Evolutionary conservation across 2,329 filamentous ascomycete genomes (phyloP).

Genomic region (Colletotrichum nymphaeae): DNA sequence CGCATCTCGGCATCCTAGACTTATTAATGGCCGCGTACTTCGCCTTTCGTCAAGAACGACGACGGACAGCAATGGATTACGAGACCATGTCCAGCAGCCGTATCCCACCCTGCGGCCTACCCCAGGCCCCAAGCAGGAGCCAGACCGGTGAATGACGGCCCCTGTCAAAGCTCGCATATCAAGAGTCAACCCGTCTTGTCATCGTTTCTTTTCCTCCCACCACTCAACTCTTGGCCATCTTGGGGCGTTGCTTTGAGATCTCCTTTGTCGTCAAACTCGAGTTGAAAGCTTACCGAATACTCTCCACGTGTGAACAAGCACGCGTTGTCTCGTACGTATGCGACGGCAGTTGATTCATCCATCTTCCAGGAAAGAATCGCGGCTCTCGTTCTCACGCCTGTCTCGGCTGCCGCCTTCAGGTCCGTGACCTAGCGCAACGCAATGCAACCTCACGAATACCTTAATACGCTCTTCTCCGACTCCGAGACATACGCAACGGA

Average conservation of each 20-base stretch:
- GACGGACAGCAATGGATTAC: neutral
- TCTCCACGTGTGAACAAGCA: neutral
- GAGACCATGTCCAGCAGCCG: neutral
- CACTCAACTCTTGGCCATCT: neutral
- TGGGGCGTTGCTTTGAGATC: neutral
- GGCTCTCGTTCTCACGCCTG: conserved; percentile 7
- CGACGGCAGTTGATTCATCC: neutral
- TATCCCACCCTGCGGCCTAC: neutral
- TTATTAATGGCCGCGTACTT: neutral
- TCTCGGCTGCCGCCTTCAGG: conserved; percentile 7
- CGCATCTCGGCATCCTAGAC: neutral
- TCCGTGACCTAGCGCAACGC: neutral
- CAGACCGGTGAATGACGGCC: neutral
- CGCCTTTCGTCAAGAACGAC: neutral
- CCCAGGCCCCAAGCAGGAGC: neutral
- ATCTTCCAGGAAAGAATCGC: neutral
- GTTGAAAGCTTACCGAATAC: neutral
- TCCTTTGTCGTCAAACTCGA: neutral
- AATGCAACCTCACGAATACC: conserved; percentile 1
- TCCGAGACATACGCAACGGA: conserved; percentile 2
- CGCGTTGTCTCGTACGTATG: neutral
- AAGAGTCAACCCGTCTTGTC: neutral
- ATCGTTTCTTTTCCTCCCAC: neutral
- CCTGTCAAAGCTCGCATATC: neutral
- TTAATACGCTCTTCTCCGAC: neutral